Evolutionary conservation across 192 early-diverging fungal species (phyloP), one percentile per base, ranked within the genome.

Genomic region (Pilobolus umbonatus): DNA sequence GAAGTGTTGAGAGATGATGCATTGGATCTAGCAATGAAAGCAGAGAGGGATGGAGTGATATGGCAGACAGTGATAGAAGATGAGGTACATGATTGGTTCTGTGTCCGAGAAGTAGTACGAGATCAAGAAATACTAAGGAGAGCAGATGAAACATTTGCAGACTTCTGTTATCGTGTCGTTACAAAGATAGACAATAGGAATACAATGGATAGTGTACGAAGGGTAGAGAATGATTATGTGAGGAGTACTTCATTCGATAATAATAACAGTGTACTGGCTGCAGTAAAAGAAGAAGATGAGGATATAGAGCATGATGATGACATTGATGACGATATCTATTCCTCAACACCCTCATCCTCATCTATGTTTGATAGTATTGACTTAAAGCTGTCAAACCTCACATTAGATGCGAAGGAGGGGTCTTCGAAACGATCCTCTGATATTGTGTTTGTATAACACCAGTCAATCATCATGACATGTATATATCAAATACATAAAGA

Each of bases 61-160:
- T 66, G 65, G 32, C 40, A 63, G 12, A 64, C 61, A 5, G 47
- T 73, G 4, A 49, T 60, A 4, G 71, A 73, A 15, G 65, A 67
- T 22, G 55, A 54, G 17, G 65, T 73, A 21, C 71, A 73, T 31
- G 71, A 73, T 55, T 73, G 71, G 71, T 73, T 73, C 46, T 67
- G 64, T 61, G 65, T 73, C 8, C 48, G 71, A 50, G 71, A 73
- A 55, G 65, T 67, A 2, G 64, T 73, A 10, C 63, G 63, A 51
- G 71, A 73, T 46, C 58, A 68, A 42, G 51, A 34, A 14, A 60
- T 63, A 10, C 14, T 67, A 9, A 55, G 60, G 30, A 53, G 61
- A 30, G 65, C 65, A 22, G 71, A 73, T 57, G 21, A 55, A 7
- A 47, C 42, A 19, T 64, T 67, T 57, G 71, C 57, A 2, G 57